These are phyloP conservation scores for Asclepias syriaca DNA, from an alignment of 257 asterid species.

Conservation along the genomic window DNA sequence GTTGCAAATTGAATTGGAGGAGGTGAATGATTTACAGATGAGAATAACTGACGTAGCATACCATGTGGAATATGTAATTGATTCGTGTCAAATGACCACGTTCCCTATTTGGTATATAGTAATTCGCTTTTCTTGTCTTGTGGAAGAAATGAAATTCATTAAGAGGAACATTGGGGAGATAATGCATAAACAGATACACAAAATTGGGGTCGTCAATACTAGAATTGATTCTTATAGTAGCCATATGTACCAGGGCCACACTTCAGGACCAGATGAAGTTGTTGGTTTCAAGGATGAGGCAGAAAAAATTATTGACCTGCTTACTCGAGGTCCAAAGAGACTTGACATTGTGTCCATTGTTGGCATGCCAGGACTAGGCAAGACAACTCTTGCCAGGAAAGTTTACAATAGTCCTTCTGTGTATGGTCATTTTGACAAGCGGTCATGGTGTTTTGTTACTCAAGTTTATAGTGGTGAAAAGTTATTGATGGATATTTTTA, in stretches of 20 bases:
- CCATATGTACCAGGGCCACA: neutral
- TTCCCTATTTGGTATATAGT: neutral
- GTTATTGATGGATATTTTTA: neutral
- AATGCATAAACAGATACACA: no score
- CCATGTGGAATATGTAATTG: neutral
- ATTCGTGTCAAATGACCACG: neutral
- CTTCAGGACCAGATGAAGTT: neutral
- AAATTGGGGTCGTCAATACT: neutral
- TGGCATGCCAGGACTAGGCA: no score
- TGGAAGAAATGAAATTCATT: neutral
- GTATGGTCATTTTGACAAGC: no score
- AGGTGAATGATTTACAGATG: neutral
- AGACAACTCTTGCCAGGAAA: no score
- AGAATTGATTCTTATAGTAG: neutral
- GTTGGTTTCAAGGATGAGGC: conserved; percentile 3
- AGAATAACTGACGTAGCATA: neutral
- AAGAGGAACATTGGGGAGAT: neutral
- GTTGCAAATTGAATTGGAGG: neutral
- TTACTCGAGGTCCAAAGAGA: neutral
- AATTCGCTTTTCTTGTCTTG: neutral
- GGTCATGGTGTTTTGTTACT: neutral
- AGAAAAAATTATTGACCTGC: neutral
- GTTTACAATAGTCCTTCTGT: no score
- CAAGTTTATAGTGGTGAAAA: neutral
- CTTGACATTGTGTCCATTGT: no score